phyloP scores from a whole-genome alignment of 2,329 filamentous ascomycete species.

The Pseudogymnoascus sp. region DNA sequence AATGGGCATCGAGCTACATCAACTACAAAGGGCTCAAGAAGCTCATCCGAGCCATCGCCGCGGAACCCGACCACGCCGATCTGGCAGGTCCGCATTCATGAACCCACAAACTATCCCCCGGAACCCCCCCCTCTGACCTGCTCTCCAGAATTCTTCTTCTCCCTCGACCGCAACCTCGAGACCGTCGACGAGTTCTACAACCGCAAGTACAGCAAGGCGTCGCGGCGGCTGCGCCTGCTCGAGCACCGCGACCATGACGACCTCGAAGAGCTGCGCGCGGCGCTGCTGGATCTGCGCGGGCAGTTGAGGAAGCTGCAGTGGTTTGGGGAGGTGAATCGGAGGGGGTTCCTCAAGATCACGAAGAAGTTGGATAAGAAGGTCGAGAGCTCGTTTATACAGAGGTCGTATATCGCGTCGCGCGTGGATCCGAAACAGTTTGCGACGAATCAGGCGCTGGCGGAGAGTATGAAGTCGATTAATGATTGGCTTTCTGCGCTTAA shows the following conservation, averaged over 20 bases:
- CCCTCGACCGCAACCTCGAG: constrained; percentile 92
- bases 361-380: constrained; percentile 99
- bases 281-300: constrained; percentile 77
- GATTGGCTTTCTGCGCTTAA: constrained; percentile 84
- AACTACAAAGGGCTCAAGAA: constrained; percentile 92
- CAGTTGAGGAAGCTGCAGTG: constrained; percentile 88
- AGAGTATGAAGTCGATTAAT: constrained; percentile 64
- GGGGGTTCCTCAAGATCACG: constrained; percentile 95
- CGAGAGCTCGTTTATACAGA: constrained; percentile 63
- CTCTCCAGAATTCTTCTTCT: constrained; percentile 82
- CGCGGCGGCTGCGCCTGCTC: constrained; percentile 74
- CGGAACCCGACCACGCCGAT: constrained; percentile 60
- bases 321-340: constrained; percentile 94
- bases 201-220: constrained; percentile 81
- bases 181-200: constrained; percentile 96
- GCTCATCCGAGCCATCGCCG: constrained; percentile 72
- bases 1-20: constrained; percentile 79
- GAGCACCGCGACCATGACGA: constrained; percentile 79
- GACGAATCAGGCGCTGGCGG: constrained; percentile 53
- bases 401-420: constrained; percentile 80
- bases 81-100: constrained; percentile 65
- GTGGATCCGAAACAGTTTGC: constrained; percentile 85
- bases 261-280: constrained; percentile 81
- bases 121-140: constrained; percentile 31
- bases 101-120: constrained; percentile 13